Percentiles rank a stretch among this genome's conserved stretches.
phyloP scores from a whole-genome alignment of 495 filamentous ascomycete species.

The Aspergillus panamensis region DNA sequence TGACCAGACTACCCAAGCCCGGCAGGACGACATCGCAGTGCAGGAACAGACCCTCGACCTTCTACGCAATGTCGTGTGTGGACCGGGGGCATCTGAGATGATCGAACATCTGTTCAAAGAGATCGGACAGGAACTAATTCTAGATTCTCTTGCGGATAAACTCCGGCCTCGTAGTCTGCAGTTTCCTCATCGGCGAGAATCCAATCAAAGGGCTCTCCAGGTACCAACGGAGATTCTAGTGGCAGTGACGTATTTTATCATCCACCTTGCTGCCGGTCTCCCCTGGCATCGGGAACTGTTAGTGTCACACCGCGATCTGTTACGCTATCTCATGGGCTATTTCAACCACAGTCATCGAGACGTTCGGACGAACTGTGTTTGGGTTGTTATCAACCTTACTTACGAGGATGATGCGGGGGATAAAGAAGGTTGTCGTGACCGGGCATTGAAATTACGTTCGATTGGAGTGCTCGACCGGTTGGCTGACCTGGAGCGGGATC shows the following conservation, averaged over 20 bases:
- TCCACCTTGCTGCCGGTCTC: constrained; percentile 78
- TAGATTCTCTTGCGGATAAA: constrained; percentile 72
- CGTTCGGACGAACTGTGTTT: constrained; percentile 71
- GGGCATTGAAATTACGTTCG: constrained; percentile 63
- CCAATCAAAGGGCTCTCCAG: constrained; percentile 28
- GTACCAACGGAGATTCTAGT: constrained; percentile 70
- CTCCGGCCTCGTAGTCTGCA: constrained; percentile 53
- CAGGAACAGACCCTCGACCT: constrained; percentile 89
- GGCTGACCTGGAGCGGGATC: constrained; percentile 62
- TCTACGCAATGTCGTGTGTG: constrained; percentile 83
- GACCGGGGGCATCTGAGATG: constrained; percentile 64
- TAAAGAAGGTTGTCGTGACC: constrained; percentile 52
- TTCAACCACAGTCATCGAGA: constrained; percentile 66
- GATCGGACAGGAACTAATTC: constrained; percentile 71
- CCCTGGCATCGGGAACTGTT: constrained; percentile 76
- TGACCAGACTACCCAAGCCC: constrained; percentile 49
- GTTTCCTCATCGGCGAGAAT: constrained; percentile 37
- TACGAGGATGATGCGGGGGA: constrained; percentile 74
- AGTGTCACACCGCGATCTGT: constrained; percentile 56
- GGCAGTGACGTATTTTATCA: constrained; percentile 70
- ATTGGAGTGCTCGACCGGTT: constrained; percentile 69
- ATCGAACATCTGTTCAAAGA: constrained; percentile 75
- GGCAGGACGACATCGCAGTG: constrained; percentile 75
- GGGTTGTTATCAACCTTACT: constrained; percentile 78
- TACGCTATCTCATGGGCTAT: constrained; percentile 49